phyloP scores from a whole-genome alignment of 2,329 filamentous ascomycete genomes.

The Lasiodiplodia hormozganensis region DNA sequence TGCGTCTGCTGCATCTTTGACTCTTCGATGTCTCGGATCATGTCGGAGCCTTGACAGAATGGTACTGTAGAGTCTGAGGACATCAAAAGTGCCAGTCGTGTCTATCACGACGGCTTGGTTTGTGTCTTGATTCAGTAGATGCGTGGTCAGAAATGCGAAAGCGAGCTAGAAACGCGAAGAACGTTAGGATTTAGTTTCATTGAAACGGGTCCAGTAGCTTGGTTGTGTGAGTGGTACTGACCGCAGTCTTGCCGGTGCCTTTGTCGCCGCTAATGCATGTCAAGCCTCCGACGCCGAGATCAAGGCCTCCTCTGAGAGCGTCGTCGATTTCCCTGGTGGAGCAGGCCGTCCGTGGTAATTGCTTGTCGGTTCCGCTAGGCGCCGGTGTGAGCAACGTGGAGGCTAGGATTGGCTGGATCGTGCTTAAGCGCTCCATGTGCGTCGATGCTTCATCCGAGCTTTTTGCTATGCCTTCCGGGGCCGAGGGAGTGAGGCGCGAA shows the following conservation, averaged over 20 bases:
- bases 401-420: background rate
- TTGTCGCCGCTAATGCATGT: slow-evolving; percentile 46
- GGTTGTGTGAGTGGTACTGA: slow-evolving; percentile 32
- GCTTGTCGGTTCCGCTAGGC: background rate
- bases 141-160: slow-evolving; percentile 46
- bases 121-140: slow-evolving; percentile 42
- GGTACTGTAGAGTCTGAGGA: slow-evolving; percentile 47
- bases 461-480: background rate
- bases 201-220: background rate
- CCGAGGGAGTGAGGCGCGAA: too few relatives aligned
- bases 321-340: slow-evolving; percentile 44
- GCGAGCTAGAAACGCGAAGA: slow-evolving; percentile 37
- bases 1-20: background rate
- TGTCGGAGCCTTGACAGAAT: slow-evolving; percentile 37
- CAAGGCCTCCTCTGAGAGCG: slow-evolving; percentile 47
- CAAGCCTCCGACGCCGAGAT: slow-evolving; percentile 42
- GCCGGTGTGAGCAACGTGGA: background rate
- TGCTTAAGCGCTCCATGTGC: background rate
- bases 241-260: slow-evolving; percentile 36
- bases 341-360: background rate
- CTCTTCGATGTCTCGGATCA: too few relatives aligned
- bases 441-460: background rate
- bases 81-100: slow-evolving; percentile 54
- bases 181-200: background rate
- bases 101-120: slow-evolving; percentile 54